A percentile compares a stretch with the other conserved stretches of the same genome.
Evolutionary conservation across 148 eudicot species (phyloP).

Genomic region (Vaccinium corymbosum): DNA sequence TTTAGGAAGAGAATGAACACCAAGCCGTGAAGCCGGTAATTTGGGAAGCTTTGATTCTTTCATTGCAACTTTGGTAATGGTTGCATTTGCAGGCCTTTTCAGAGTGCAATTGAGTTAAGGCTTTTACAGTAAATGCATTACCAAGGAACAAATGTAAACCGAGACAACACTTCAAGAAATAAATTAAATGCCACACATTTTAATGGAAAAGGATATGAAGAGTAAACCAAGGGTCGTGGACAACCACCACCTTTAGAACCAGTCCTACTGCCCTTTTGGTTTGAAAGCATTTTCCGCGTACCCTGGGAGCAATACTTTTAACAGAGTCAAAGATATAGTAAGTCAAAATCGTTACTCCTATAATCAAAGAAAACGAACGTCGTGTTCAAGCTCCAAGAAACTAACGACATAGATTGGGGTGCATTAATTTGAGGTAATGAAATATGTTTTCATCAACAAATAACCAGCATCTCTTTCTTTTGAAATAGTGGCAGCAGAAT

Average conservation of each 20-base stretch:
- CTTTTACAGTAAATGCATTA: background rate
- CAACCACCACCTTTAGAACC: conserved; percentile 36
- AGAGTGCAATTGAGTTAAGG: conserved; percentile 64
- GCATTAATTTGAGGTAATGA: conserved; percentile 17
- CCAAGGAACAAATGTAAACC: background rate
- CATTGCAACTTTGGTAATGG: conserved; percentile 30
- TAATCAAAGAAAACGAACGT: background rate
- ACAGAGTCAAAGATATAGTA: background rate
- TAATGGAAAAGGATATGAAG: conserved; percentile 71
- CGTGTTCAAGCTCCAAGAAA: conserved; percentile 2
- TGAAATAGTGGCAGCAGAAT: conserved; percentile 18
- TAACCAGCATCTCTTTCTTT: conserved; percentile 20
- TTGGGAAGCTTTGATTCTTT: conserved; percentile 67
- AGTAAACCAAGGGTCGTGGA: conserved; percentile 35
- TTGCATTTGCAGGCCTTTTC: conserved; percentile 60
- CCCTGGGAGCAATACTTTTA: conserved; percentile 31
- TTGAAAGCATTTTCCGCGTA: conserved; percentile 30
- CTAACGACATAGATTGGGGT: conserved; percentile 28
- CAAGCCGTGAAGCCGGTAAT: conserved; percentile 43
- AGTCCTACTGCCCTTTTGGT: conserved; percentile 25
- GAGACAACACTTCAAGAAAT: background rate
- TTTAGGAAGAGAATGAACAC: conserved; percentile 28
- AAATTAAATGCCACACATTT: background rate
- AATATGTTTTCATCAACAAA: conserved; percentile 26
- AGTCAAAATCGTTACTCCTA: background rate